Percentiles rank a stretch among this genome's conserved stretches.
Evolutionary conservation across 2,329 filamentous ascomycete genomes (phyloP).

Genomic region (Xylariales sp.): DNA sequence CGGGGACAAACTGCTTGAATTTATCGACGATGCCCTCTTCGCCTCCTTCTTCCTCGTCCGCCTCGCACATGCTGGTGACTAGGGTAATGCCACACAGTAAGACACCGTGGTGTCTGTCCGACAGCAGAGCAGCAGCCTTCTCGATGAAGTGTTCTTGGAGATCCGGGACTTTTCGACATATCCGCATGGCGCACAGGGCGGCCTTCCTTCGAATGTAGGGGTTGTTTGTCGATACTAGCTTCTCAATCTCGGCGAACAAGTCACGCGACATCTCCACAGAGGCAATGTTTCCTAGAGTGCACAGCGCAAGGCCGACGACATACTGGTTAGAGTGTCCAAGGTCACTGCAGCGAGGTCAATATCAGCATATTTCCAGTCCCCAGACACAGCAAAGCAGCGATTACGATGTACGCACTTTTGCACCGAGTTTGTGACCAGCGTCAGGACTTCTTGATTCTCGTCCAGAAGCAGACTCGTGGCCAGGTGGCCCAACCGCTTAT

Average conservation of each 20-base stretch:
- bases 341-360: constrained; percentile 56
- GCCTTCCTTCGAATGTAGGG: constrained; percentile 98
- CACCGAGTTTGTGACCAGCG: constrained; percentile 93
- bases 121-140: constrained; percentile 81
- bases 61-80: constrained; percentile 88
- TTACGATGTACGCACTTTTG: constrained; percentile 78
- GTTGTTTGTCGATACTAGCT: constrained; percentile 84
- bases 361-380: too few species aligned
- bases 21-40: constrained; percentile 86
- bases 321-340: constrained; percentile 97
- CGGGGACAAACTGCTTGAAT: constrained; percentile 81
- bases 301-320: constrained; percentile 92
- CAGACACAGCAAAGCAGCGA: too few species aligned
- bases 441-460: constrained; percentile 97
- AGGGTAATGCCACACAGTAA: constrained; percentile 88
- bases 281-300: constrained; percentile 95
- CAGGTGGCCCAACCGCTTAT: constrained; percentile 93
- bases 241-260: constrained; percentile 93
- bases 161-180: constrained; percentile 96
- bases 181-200: constrained; percentile 97
- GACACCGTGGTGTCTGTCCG: constrained; percentile 94
- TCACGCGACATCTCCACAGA: constrained; percentile 98
- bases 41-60: constrained; percentile 87
- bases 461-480: constrained; percentile 94
- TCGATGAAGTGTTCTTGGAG: constrained; percentile 96